These are phyloP conservation scores for Lactifluus hygrophoroides DNA, from an alignment of 768 basidiomycete species.

Conservation along the genomic window DNA sequence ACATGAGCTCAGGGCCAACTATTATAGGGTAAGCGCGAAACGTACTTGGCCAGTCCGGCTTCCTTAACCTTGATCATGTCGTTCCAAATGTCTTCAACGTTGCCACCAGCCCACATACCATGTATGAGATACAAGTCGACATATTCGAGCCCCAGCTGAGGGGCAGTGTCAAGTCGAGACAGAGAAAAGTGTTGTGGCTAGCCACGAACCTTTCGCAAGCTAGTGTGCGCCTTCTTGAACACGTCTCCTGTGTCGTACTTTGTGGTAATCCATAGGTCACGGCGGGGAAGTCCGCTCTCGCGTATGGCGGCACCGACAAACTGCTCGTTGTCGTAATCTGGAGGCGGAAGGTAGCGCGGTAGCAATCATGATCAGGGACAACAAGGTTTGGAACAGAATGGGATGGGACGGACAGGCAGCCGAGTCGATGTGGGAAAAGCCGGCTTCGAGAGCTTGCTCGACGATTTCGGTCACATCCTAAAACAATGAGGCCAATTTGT, in stretches of 20 bases:
- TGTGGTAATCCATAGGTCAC: slow-evolving; percentile 33
- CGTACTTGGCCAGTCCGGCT: slow-evolving; percentile 32
- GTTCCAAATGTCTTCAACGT: slow-evolving; percentile 40
- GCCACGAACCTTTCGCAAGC: slow-evolving; percentile 41
- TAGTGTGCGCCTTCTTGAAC: slow-evolving; percentile 35
- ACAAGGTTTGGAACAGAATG: too few relatives aligned
- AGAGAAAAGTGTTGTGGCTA: neutral
- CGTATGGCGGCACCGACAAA: slow-evolving; percentile 32
- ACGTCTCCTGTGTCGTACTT: slow-evolving; percentile 39
- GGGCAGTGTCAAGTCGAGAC: neutral
- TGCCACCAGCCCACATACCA: slow-evolving; percentile 28
- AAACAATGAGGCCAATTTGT: neutral
- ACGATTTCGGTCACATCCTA: slow-evolving; percentile 48
- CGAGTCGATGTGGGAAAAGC: slow-evolving; percentile 58
- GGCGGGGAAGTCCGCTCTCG: slow-evolving; percentile 29
- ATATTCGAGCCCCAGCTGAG: slow-evolving; percentile 50
- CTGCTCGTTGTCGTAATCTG: slow-evolving; percentile 32
- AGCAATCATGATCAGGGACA: neutral
- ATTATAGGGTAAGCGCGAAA: neutral
- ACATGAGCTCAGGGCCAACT: too few relatives aligned
- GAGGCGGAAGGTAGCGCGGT: too few relatives aligned
- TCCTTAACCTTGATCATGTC: slow-evolving; percentile 48
- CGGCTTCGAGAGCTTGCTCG: slow-evolving; percentile 48
- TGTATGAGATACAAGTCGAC: slow-evolving; percentile 72
- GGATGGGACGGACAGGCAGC: slow-evolving; percentile 39